These are phyloP conservation scores for Penicillium olsonii DNA, from an alignment of 2,329 filamentous ascomycete genomes.

Conservation along the genomic window DNA sequence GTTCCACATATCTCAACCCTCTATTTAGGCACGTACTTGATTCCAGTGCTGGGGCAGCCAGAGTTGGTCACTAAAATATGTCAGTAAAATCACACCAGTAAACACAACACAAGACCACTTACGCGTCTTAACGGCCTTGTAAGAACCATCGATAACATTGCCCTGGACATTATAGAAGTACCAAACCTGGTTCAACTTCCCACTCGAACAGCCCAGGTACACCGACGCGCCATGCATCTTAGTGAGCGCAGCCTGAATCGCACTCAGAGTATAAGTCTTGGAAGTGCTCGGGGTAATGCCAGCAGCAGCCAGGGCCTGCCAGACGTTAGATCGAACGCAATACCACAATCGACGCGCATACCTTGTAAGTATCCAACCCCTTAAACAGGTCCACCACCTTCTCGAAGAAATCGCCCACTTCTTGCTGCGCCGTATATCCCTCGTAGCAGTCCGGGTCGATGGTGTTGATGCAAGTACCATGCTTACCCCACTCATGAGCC, in stretches of 20 bases:
- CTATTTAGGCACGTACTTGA: slow-evolving; percentile 66
- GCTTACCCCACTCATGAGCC: slow-evolving; percentile 72
- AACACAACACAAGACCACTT: slow-evolving; percentile 18
- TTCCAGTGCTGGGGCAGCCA: slow-evolving; percentile 62
- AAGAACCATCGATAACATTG: slow-evolving; percentile 62
- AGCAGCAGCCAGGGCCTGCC: slow-evolving; percentile 53
- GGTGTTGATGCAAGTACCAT: slow-evolving; percentile 71
- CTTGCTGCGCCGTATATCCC: slow-evolving; percentile 55
- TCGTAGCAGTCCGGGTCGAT: slow-evolving; percentile 66
- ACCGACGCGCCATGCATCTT: slow-evolving; percentile 51
- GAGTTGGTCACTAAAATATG: slow-evolving; percentile 43
- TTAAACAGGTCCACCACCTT: slow-evolving; percentile 59
- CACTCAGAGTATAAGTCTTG: slow-evolving; percentile 53
- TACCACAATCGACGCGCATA: slow-evolving; percentile 15
- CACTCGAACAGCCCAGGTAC: slow-evolving; percentile 53
- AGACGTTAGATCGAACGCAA: not conserved
- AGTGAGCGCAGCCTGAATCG: slow-evolving; percentile 54
- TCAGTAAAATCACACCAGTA: not conserved
- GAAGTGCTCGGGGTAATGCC: slow-evolving; percentile 55
- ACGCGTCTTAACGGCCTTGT: slow-evolving; percentile 57
- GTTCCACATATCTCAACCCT: not conserved
- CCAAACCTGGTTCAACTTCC: slow-evolving; percentile 56
- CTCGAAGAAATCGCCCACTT: slow-evolving; percentile 61
- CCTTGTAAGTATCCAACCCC: slow-evolving; percentile 56
- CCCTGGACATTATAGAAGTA: slow-evolving; percentile 56